A percentile compares a stretch with the other conserved stretches of the same genome.
Evolutionary conservation across 2,329 filamentous ascomycete genomes (phyloP).

Genomic region (Fusarium incarnatum): DNA sequence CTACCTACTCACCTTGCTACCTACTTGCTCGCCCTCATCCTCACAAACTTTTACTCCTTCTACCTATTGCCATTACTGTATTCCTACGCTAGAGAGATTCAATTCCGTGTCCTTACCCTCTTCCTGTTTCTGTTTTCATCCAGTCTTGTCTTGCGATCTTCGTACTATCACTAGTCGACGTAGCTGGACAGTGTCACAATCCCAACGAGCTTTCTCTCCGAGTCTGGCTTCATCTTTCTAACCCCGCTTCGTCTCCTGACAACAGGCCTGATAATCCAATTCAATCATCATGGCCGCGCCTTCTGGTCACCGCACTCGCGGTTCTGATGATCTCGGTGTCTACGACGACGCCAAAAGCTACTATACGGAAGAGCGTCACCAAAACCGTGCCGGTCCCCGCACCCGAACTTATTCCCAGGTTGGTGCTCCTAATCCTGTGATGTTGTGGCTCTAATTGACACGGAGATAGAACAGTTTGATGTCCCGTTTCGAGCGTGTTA

Average conservation of each 20-base stretch:
- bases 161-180: slow-evolving; percentile 20
- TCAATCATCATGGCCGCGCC: slow-evolving; percentile 46
- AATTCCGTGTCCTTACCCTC: slow-evolving; percentile 21
- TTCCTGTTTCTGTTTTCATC: neutral
- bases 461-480: slow-evolving; percentile 62
- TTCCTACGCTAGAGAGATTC: slow-evolving; percentile 31
- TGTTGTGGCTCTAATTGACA: slow-evolving; percentile 46
- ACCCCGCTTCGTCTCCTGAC: slow-evolving; percentile 20
- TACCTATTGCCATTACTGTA: slow-evolving; percentile 32
- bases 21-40: slow-evolving; percentile 22
- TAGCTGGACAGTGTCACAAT: slow-evolving; percentile 26
- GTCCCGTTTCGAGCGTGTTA: slow-evolving; percentile 65
- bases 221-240: neutral
- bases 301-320: slow-evolving; percentile 47
- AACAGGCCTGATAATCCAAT: slow-evolving; percentile 10
- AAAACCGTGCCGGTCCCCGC: slow-evolving; percentile 61
- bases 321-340: slow-evolving; percentile 62
- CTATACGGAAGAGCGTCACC: slow-evolving; percentile 67
- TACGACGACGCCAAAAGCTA: slow-evolving; percentile 70
- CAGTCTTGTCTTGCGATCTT: neutral
- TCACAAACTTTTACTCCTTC: slow-evolving; percentile 30
- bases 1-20: neutral
- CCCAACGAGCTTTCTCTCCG: neutral
- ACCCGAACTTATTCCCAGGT: slow-evolving; percentile 70
- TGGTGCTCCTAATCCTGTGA: slow-evolving; percentile 21